Evolutionary conservation across 1,139 yeast species (phyloP).

Genomic region (Trichomonascaceae sp.): DNA sequence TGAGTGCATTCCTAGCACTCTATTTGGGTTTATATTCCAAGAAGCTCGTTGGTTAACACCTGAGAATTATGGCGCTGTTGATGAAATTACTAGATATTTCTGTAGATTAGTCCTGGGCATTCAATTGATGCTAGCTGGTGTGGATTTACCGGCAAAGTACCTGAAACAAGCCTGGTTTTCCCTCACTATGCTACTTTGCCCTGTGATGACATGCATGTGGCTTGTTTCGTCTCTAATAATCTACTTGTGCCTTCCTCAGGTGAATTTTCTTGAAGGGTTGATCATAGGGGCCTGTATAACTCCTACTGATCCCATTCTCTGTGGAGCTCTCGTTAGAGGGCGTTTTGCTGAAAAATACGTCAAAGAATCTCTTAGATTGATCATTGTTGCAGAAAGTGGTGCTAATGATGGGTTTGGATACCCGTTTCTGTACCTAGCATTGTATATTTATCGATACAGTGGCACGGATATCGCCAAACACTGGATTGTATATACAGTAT

Average conservation of each 20-base stretch:
- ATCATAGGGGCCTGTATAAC: constrained; percentile 40
- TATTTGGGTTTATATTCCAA: constrained; percentile 28
- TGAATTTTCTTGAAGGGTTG: constrained; percentile 34
- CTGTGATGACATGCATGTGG: constrained; percentile 42
- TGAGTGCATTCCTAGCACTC: constrained; percentile 29
- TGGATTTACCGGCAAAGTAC: constrained; percentile 39
- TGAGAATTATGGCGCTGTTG: constrained; percentile 19
- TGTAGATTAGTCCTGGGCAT: constrained; percentile 38
- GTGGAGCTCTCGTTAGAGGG: constrained; percentile 40
- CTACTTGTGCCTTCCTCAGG: constrained; percentile 31
- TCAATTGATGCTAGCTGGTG: constrained; percentile 39
- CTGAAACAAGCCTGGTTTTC: constrained; percentile 31
- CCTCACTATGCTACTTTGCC: constrained; percentile 33
- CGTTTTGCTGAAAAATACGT: constrained; percentile 36
- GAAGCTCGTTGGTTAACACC: constrained; percentile 25
- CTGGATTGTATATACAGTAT: constrained; percentile 34
- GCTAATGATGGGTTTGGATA: constrained; percentile 40
- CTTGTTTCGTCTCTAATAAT: constrained; percentile 35
- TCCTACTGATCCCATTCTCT: constrained; percentile 42
- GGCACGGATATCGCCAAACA: constrained; percentile 31
- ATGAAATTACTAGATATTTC: constrained; percentile 31
- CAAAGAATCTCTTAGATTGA: constrained; percentile 27
- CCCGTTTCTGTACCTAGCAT: constrained; percentile 36
- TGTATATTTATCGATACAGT: constrained; percentile 27
- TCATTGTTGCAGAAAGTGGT: constrained; percentile 38